A percentile compares a stretch with the other conserved stretches of the same genome.
These are phyloP conservation scores for Hortiboletus rubellus DNA, from an alignment of 1,284 basidiomycete species.

Conservation along the genomic window DNA sequence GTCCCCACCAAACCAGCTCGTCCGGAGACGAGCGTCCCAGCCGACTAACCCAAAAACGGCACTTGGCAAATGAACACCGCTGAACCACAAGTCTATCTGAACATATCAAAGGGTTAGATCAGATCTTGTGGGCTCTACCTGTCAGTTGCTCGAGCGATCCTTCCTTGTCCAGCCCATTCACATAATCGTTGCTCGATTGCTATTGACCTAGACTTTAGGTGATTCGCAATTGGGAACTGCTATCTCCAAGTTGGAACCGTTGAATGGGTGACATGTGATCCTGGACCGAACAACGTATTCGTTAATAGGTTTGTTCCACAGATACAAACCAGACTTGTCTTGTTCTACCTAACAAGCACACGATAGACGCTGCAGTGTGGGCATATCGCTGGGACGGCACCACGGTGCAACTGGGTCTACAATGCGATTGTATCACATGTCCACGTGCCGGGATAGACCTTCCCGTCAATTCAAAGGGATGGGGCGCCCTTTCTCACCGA, in stretches of 20 bases:
- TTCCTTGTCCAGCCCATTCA: not conserved
- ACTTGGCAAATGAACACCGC: not conserved
- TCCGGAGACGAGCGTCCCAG: not conserved
- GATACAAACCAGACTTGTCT: not conserved
- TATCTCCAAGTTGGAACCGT: not conserved
- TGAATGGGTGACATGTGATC: not conserved
- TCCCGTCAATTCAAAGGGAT: not conserved
- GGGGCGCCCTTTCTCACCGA: slow-evolving; percentile 1
- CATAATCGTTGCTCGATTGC: not conserved
- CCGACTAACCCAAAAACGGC: not conserved
- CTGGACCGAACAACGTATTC: not conserved
- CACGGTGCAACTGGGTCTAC: not conserved
- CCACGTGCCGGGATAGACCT: not conserved
- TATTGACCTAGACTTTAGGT: not conserved
- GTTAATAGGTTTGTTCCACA: slow-evolving; percentile 7
- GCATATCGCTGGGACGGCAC: not conserved
- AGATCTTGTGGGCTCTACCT: not conserved
- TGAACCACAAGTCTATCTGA: slow-evolving; percentile 3
- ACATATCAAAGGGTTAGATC: slow-evolving; percentile 1
- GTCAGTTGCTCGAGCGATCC: not conserved
- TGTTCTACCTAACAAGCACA: slow-evolving; percentile 9
- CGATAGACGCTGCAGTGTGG: not conserved
- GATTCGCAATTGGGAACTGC: not conserved
- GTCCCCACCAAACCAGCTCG: slow-evolving; percentile 15
- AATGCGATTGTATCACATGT: not conserved